These are phyloP conservation scores for Coemansia sp. DNA, from an alignment of 192 early-diverging fungal species.

Conservation along the genomic window DNA sequence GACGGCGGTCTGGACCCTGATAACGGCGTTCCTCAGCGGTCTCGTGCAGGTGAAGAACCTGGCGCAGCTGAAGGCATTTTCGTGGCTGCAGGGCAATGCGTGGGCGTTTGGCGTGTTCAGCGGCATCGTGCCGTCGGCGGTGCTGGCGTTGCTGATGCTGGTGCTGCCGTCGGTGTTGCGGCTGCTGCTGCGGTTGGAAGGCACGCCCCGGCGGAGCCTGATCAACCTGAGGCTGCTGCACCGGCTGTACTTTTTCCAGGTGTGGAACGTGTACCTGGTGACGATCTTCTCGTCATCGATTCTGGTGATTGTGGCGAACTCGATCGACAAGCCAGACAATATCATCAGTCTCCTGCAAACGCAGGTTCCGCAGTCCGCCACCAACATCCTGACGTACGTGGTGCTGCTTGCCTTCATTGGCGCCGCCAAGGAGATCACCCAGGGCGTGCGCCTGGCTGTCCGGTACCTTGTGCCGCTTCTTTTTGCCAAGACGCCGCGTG, in stretches of 20 bases:
- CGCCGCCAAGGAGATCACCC: conserved; percentile 67
- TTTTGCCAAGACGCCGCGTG: conserved; percentile 73
- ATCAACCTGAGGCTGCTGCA: conserved; percentile 65
- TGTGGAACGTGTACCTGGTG: conserved; percentile 78
- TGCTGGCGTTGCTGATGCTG: conserved; percentile 68
- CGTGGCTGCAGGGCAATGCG: conserved; percentile 19
- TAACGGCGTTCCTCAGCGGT: conserved; percentile 61
- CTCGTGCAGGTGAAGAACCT: conserved; percentile 59
- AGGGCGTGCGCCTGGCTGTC: conserved; percentile 65
- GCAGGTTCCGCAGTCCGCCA: conserved; percentile 71
- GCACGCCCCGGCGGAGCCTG: conserved; percentile 57
- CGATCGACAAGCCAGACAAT: conserved; percentile 21
- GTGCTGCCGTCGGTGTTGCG: conserved; percentile 68
- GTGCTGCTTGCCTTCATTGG: conserved; percentile 70
- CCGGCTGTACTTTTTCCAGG: conserved; percentile 79
- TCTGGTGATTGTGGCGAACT: conserved; percentile 35
- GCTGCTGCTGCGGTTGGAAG: conserved; percentile 61
- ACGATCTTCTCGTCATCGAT: conserved; percentile 71
- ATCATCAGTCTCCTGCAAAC: conserved; percentile 58
- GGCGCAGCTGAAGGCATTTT: conserved; percentile 56
- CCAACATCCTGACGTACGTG: conserved; percentile 85
- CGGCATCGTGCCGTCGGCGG: conserved; percentile 75
- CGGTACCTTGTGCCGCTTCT: conserved; percentile 58
- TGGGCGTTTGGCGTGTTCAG: conserved; percentile 57
- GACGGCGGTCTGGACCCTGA: conserved; percentile 71